Percentiles rank a stretch among this genome's conserved stretches.
These are phyloP conservation scores for Penicillium maclennaniae DNA, from an alignment of 495 filamentous ascomycete genomes.

Conservation along the genomic window DNA sequence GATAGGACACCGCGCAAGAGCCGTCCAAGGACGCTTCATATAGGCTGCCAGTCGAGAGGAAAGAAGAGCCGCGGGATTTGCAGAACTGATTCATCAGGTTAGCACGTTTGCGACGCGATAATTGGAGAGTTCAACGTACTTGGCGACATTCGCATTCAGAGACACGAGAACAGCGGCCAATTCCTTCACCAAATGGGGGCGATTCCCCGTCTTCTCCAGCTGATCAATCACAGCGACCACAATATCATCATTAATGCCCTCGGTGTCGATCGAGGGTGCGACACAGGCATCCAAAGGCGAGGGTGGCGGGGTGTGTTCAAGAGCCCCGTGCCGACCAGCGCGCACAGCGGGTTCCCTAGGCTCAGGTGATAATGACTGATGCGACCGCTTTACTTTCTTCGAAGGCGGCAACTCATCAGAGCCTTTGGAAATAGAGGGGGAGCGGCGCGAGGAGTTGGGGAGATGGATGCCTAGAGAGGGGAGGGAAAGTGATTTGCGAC, in stretches of 20 bases:
- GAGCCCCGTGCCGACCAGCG: slow-evolving; percentile 44
- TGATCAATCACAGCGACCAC: slow-evolving; percentile 89
- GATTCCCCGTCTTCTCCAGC: slow-evolving; percentile 86
- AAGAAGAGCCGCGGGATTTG: slow-evolving; percentile 91
- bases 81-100: slow-evolving; percentile 62
- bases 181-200: slow-evolving; percentile 92
- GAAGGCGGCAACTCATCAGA: slow-evolving; percentile 56
- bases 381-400: slow-evolving; percentile 86
- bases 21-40: slow-evolving; percentile 83
- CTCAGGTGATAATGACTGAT: slow-evolving; percentile 55
- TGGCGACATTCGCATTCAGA: slow-evolving; percentile 79
- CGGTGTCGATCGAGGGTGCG: slow-evolving; percentile 71
- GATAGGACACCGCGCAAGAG: slow-evolving; percentile 76
- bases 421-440: slow-evolving; percentile 57
- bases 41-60: slow-evolving; percentile 87
- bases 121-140: slow-evolving; percentile 53
- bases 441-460: slow-evolving; percentile 71
- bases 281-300: slow-evolving; percentile 60
- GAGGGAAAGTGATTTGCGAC: slow-evolving; percentile 92
- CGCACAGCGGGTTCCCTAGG: slow-evolving; percentile 40
- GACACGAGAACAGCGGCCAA: slow-evolving; percentile 75
- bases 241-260: slow-evolving; percentile 91
- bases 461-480: slow-evolving; percentile 91
- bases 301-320: slow-evolving; percentile 80
- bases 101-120: slow-evolving; percentile 16